A percentile compares a stretch with the other conserved stretches of the same genome.
These are phyloP conservation scores for Helotiales sp. DNA, from an alignment of 2,329 filamentous ascomycete species.

Conservation along the genomic window DNA sequence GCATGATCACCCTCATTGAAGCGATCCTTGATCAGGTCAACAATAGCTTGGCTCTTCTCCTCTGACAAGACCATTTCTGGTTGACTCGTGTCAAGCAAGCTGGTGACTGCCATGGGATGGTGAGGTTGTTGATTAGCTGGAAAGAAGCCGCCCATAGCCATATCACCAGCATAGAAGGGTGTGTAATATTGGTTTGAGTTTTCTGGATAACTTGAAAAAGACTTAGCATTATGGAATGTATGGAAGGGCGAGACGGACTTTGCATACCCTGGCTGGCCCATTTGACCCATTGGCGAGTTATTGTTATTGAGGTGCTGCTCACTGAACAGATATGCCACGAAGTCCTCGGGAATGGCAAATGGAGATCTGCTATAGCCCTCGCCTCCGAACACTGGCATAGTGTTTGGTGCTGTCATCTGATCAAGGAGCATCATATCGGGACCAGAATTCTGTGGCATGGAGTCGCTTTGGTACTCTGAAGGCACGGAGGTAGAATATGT, in stretches of 20 bases:
- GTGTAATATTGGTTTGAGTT: conserved; percentile 49
- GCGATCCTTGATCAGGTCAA: conserved; percentile 76
- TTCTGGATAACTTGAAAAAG: conserved; percentile 50
- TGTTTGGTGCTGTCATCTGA: conserved; percentile 62
- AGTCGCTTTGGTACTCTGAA: conserved; percentile 34
- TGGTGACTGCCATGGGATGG: conserved; percentile 88
- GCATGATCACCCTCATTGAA: conserved; percentile 81
- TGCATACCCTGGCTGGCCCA: conserved; percentile 48
- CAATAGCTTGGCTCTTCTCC: conserved; percentile 80
- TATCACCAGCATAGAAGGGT: conserved; percentile 50
- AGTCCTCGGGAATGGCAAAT: conserved; percentile 83
- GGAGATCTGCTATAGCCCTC: conserved; percentile 85
- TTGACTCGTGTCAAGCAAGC: conserved; percentile 75
- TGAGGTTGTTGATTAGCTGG: conserved; percentile 53
- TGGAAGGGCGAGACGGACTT: conserved; percentile 44
- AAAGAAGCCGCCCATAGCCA: conserved; percentile 56
- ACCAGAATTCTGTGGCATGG: conserved; percentile 36
- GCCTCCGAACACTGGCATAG: conserved; percentile 83
- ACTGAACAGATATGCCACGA: conserved; percentile 82
- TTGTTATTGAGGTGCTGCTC: conserved; percentile 56
- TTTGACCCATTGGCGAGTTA: conserved; percentile 50
- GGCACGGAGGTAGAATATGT: conserved; percentile 33
- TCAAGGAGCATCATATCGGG: conserved; percentile 60
- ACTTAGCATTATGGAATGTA: conserved; percentile 15
- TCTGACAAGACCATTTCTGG: conserved; percentile 83